phyloP scores from a whole-genome alignment of 2,329 filamentous ascomycete genomes.

The Arthrinium phaeospermum region DNA sequence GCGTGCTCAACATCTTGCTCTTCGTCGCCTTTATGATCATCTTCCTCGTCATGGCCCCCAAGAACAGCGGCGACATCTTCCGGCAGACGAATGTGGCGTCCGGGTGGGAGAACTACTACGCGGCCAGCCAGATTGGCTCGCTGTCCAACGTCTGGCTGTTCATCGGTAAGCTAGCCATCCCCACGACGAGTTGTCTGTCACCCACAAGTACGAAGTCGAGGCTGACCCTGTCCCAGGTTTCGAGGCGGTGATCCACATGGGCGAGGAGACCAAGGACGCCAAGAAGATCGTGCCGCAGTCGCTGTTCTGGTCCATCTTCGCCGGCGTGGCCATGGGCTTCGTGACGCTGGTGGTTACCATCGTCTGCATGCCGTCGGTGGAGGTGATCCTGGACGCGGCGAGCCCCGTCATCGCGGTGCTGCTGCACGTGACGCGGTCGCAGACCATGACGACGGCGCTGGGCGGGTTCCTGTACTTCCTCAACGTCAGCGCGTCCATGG shows the following conservation, averaged over 20 bases:
- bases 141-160: conserved; percentile 25
- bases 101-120: conserved; percentile 24
- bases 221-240: conserved; percentile 17
- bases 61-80: conserved; percentile 22
- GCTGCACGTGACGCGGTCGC: conserved; percentile 9
- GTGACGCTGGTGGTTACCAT: conserved; percentile 19
- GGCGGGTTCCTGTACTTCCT: conserved; percentile 13
- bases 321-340: conserved; percentile 21
- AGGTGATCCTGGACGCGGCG: conserved; percentile 19
- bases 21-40: conserved; percentile 22
- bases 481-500: conserved; percentile 18
- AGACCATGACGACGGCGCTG: conserved; percentile 19
- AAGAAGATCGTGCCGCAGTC: conserved; percentile 22
- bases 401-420: conserved; percentile 23
- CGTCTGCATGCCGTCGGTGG: conserved; percentile 24
- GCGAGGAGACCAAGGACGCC: conserved; percentile 26
- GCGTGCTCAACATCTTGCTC: conserved; percentile 21
- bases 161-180: conserved; percentile 19
- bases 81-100: conserved; percentile 22
- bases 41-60: conserved; percentile 23
- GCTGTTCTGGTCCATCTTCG: conserved; percentile 24
- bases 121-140: conserved; percentile 21
- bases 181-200: neutral
- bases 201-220: neutral
- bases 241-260: conserved; percentile 25